These are phyloP conservation scores for Yamadazyma insecticola DNA, from an alignment of 805 yeast genomes.

Conservation along the genomic window DNA sequence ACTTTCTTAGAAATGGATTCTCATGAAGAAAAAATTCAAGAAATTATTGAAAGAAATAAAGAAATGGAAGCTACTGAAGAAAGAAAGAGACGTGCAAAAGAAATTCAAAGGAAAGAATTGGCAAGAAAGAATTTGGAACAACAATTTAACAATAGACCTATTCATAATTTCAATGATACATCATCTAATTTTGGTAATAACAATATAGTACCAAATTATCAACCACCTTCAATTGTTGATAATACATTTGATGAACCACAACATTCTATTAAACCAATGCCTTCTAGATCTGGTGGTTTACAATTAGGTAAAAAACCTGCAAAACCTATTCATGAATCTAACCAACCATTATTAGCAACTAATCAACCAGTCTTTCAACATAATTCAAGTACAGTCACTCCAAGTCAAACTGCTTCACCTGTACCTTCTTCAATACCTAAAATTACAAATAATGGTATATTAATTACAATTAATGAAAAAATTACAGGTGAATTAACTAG, in stretches of 20 bases:
- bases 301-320: slow-evolving; percentile 63
- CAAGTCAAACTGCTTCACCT: slow-evolving; percentile 12
- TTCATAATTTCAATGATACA: not conserved
- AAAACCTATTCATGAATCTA: slow-evolving; percentile 23
- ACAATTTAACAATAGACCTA: slow-evolving; percentile 23
- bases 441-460: slow-evolving; percentile 66
- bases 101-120: slow-evolving; percentile 75
- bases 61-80: slow-evolving; percentile 97
- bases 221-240: slow-evolving; percentile 12
- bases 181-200: slow-evolving; percentile 15
- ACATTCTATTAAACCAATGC: slow-evolving; percentile 1
- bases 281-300: slow-evolving; percentile 48
- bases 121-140: slow-evolving; percentile 57
- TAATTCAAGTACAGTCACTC: slow-evolving; percentile 10
- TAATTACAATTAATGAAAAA: slow-evolving; percentile 73
- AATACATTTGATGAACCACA: slow-evolving; percentile 5
- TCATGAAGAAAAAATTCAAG: slow-evolving; percentile 97
- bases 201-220: slow-evolving; percentile 14
- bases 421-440: slow-evolving; percentile 17
- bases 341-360: slow-evolving; percentile 26
- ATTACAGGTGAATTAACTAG: slow-evolving; percentile 73
- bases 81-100: slow-evolving; percentile 91
- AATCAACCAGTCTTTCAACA: slow-evolving; percentile 31
- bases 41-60: slow-evolving; percentile 93
- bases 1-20: slow-evolving; percentile 96